Evolutionary conservation across 352 stramenopile genomes (phyloP), one percentile per base, ranked within the genome.

Genomic region (Globisporangium rhizosaccharum): DNA sequence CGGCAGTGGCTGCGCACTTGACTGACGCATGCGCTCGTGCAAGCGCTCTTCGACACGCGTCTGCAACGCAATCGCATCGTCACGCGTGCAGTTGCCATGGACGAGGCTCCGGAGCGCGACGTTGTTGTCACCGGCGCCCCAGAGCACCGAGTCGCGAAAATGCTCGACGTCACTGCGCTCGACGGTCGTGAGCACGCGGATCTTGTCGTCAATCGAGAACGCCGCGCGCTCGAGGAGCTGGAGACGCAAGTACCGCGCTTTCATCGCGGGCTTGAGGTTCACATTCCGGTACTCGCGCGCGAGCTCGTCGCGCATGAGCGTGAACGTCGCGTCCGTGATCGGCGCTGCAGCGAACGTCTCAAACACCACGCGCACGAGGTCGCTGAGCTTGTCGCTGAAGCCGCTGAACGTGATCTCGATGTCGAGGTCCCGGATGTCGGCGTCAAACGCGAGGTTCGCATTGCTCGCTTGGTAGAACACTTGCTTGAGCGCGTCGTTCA

Each of bases 381-480:
- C 64, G 23, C 71, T 71, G 10, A 91, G 59, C 36, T 75, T 83
- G 59, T 93, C 79, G 55, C 72, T 92, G 54, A 92, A 94, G 3
- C 85, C 85, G 6, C 71, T 66, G 51, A 90, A 75, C 18, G 79
- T 76, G 10, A 80, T 53, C 39, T 93, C 82, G 46, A 94, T 73
- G 61, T 83, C 78, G 20, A 82, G 62, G 18, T 91, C 85, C 7
- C 77, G 79, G 15, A 90, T 68, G 47, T 62, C 66, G 11, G 92
- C 53, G 2, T 82, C 75, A 47, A 84, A 88, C 6, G 53, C 55
- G 9, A 90, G 71, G 36, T 76, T 81, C 14, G 83, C 82, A 26
- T 73, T 73, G 23, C 68, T 71, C 18, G 85, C 83, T 53, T 92
- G 75, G 56, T 92, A 90, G 37, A 75, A 42, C 4, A 72, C 72